A percentile compares a stretch with the other conserved stretches of the same genome.
Evolutionary conservation across 495 filamentous ascomycete species (phyloP).

Genomic region (Penicillium turbatum): DNA sequence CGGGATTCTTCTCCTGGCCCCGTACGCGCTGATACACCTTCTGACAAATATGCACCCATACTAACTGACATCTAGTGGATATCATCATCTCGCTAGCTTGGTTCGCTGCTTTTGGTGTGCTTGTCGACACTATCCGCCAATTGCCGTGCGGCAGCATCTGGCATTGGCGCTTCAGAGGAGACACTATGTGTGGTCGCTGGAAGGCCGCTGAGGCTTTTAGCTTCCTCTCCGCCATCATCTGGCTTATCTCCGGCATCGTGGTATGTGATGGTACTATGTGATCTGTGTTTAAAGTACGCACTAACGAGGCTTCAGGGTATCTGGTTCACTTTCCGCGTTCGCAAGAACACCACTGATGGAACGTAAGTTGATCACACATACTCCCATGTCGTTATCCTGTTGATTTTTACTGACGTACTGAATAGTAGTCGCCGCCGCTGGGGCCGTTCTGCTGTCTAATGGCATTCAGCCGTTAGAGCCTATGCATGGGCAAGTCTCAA

Average conservation of each 20-base stretch:
- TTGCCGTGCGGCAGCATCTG: constrained; percentile 54
- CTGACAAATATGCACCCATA: not conserved
- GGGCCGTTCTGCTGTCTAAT: constrained; percentile 15
- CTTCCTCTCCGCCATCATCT: constrained; percentile 63
- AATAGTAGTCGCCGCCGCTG: constrained; percentile 19
- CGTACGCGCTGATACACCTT: constrained; percentile 25
- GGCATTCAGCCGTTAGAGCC: not conserved
- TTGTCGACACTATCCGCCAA: constrained; percentile 51
- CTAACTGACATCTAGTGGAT: constrained; percentile 40
- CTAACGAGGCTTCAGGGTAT: constrained; percentile 27
- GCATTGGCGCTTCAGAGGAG: constrained; percentile 42
- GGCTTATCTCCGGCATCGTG: constrained; percentile 57
- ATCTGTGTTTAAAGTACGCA: not conserved
- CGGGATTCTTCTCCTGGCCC: constrained; percentile 42
- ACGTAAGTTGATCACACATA: not conserved
- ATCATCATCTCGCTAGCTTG: constrained; percentile 56
- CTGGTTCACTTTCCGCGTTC: constrained; percentile 41
- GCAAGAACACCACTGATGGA: constrained; percentile 1
- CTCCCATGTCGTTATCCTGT: not conserved
- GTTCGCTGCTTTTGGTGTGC: constrained; percentile 61
- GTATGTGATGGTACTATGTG: constrained; percentile 21
- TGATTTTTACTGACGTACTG: constrained; percentile 1
- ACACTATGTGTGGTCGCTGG: constrained; percentile 52
- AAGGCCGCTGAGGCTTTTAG: constrained; percentile 64
- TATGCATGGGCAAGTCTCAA: not conserved